Evolutionary conservation across 192 early-diverging fungal genomes (phyloP).

Genomic region (Umbelopsis sp.): DNA sequence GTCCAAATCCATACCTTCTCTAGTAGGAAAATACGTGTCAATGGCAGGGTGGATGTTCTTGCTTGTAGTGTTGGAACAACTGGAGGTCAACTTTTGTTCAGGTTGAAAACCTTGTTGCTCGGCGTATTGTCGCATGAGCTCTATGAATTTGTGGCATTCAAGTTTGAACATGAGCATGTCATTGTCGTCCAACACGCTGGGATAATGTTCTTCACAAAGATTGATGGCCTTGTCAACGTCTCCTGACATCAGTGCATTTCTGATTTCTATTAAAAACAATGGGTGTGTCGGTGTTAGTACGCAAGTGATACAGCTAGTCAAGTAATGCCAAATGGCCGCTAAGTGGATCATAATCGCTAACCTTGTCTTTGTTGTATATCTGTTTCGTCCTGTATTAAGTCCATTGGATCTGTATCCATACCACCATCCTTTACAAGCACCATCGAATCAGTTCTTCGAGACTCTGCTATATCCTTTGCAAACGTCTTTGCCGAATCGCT

Average conservation of each 20-base stretch:
- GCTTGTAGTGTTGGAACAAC: neutral
- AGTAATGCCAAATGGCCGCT: no score
- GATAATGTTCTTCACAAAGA: slow-evolving; percentile 68
- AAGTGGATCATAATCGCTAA: neutral
- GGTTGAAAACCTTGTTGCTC: slow-evolving; percentile 1
- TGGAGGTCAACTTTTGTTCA: neutral
- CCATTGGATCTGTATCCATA: neutral
- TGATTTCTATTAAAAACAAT: slow-evolving; percentile 37
- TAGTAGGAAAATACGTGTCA: neutral
- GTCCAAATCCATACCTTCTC: neutral
- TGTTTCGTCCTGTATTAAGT: neutral
- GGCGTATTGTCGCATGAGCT: slow-evolving; percentile 62
- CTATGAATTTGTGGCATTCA: slow-evolving; percentile 84
- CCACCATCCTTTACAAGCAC: neutral
- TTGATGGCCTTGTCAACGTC: slow-evolving; percentile 75
- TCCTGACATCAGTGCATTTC: slow-evolving; percentile 61
- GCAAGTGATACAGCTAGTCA: neutral
- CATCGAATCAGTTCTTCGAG: neutral
- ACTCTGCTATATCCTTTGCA: slow-evolving; percentile 22
- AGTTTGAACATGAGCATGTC: slow-evolving; percentile 75
- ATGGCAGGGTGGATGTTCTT: neutral
- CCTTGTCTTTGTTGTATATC: slow-evolving; percentile 20
- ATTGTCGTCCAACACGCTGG: slow-evolving; percentile 62
- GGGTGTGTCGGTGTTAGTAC: neutral
- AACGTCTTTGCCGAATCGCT: slow-evolving; percentile 62